Evolutionary conservation across 78 protist species (phyloP), one percentile per base, ranked within the genome.

Genomic region (Chrysochromulina tobinii): DNA sequence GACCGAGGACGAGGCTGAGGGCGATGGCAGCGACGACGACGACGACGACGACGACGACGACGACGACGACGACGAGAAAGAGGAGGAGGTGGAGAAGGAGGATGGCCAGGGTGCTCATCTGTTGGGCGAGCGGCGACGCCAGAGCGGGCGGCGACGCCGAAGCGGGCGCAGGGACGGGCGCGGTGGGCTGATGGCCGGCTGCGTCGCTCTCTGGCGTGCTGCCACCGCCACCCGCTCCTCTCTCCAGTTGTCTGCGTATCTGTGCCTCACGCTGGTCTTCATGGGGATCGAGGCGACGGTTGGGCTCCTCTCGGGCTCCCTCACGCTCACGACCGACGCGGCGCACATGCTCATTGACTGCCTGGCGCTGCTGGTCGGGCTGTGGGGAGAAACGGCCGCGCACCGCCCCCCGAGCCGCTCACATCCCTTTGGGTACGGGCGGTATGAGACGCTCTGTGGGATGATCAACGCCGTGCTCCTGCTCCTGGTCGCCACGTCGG

Each of bases 291-390:
- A 98, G 94, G 92, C 98, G 91, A 58, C 96, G 51, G 97, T 94
- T 72, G 99, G 99, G 48, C 48, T 95, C 21, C 92, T 96, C 94
- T 93, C 97, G n/a, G 96, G 96, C 92, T 94, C 97, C 61, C 92
- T 98, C 20, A 97, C 98, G 27, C 93, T 98, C 14, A 94, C 97
- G 55, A 94, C 98, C 0, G 99, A 98, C 88, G 96, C 98, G 14
- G 95, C 96, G 51, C 99, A 98, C 95, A 98, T 98, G 99, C 89
- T 97, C 15, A 95, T 98, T 25, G 99, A 98, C 88, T 95, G 97
- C 27, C 85, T 94, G 9, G 97, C 99, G 20, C 64, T 98, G 14
- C 64, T 59, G 23, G 64, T 12, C 7, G 98, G 97, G 6, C 87
- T 98, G 61, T 81, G 54, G 6, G 98, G 98, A 2, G 64, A 96